Percentiles rank a stretch among this genome's conserved stretches.
Conservation (phyloP, 2,329 filamentous ascomycete species). For the Cytospora mali region DNA sequence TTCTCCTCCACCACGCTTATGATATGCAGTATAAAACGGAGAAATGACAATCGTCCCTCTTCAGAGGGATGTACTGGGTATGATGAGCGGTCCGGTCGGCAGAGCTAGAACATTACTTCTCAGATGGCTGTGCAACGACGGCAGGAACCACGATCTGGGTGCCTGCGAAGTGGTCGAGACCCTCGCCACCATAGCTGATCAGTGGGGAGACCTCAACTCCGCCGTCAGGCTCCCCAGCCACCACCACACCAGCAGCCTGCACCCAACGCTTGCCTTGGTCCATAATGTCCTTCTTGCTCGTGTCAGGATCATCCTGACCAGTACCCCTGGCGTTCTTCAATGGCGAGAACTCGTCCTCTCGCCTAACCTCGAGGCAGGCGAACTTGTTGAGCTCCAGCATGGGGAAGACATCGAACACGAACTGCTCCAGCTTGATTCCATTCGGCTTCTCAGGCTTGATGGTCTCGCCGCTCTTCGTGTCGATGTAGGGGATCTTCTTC, state of each 20-base stretch:
- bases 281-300: constrained; percentile 89
- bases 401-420: constrained; percentile 98
- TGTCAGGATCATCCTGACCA: constrained; percentile 91
- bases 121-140: constrained; percentile 47
- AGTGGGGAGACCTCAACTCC: constrained; percentile 91
- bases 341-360: constrained; percentile 97
- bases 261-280: constrained; percentile 86
- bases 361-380: constrained; percentile 91
- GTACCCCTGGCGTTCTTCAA: constrained; percentile 88
- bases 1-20: not conserved
- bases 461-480: constrained; percentile 74
- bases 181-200: constrained; percentile 81
- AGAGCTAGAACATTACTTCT: constrained; percentile 15
- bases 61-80: not conserved
- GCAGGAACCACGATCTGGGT: constrained; percentile 56
- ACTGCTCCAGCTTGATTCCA: constrained; percentile 98
- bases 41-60: not conserved
- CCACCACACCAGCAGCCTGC: constrained; percentile 73
- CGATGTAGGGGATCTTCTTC: constrained; percentile 95
- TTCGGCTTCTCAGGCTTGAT: constrained; percentile 95
- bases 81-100: not conserved
- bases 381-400: constrained; percentile 85
- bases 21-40: not conserved
- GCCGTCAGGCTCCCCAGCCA: constrained; percentile 65
- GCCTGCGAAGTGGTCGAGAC: constrained; percentile 58